Base-by-base conservation (phyloP, 2,329 filamentous ascomycete species). In the Zarea fungicola region DNA sequence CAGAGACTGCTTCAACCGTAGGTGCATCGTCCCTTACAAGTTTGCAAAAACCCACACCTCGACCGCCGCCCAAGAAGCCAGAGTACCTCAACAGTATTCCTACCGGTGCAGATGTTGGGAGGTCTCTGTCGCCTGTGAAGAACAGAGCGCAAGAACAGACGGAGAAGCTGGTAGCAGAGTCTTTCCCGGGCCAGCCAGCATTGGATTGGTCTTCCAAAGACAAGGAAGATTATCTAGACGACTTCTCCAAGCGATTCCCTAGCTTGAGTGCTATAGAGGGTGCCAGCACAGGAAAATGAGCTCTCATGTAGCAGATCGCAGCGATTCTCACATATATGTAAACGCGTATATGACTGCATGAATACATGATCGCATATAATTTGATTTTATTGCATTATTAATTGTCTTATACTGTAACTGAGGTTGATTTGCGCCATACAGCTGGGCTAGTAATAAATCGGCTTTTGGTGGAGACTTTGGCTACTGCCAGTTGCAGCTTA, bases 221-320 rank as follows among this genome's bases (percentile, higher is more conserved):
- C 58, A 80, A 74, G 61, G 81, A 83, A 39, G 87, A 90, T 56
- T 84, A 84, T 59, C 65, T 85, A 37, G 66, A 70, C 51, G 67
- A 88, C 61, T 96, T 97, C 64, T 85, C 84, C 52, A 90, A 90
- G 67, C 76, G 89, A 51, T 96, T 90, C 66, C 92, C 92, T 1
- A 95, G 87, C 62, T 70, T 97, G 51, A 84, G 83, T 49, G 80
- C 89, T 9, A 80, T 96, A 57, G 91, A 96, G 41, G 44, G 49
- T 19, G 37, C 36, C 13, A 23, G 39, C 7, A 11, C 16, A 7
- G 14, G 23, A 13, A 37, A 41, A 28, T 42, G 21, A 36, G n/a
- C 40, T 39, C 26, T n/a, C 42, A 44, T 50, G 35, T 37, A 44
- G 28, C 32, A 5, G 22, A 41, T 8, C 28, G 21, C 13, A 14